Conservation (phyloP, 2,329 filamentous ascomycete genomes). For the Colletotrichum graminicola region DNA sequence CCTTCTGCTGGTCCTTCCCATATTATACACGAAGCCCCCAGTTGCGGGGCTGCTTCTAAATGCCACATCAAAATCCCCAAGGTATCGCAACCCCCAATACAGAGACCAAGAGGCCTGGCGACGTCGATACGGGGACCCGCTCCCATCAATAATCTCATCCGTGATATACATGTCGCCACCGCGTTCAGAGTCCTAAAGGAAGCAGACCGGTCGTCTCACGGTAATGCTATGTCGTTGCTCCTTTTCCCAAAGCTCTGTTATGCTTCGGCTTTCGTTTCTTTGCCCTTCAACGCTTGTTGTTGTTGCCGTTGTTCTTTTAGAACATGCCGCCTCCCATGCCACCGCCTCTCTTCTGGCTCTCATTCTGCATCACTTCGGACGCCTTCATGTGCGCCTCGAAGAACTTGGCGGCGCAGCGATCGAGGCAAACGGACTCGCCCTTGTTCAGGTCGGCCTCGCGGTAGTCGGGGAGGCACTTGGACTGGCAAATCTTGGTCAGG, state of each 20-base stretch:
- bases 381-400: slow-evolving; percentile 99
- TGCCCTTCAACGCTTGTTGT: neutral
- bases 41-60: slow-evolving; percentile 10
- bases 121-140: neutral
- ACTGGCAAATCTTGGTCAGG: slow-evolving; percentile 87
- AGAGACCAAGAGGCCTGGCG: neutral
- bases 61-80: neutral
- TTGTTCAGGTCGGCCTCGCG: slow-evolving; percentile 98
- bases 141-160: slow-evolving; percentile 12
- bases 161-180: slow-evolving; percentile 2
- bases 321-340: slow-evolving; percentile 63
- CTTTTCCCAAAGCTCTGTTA: neutral
- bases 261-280: neutral
- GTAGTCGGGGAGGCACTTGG: slow-evolving; percentile 97
- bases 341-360: slow-evolving; percentile 76
- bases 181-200: neutral
- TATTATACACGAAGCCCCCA: slow-evolving; percentile 25
- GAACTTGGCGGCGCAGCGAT: slow-evolving; percentile 97
- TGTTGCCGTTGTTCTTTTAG: slow-evolving; percentile 35
- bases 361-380: slow-evolving; percentile 93
- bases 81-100: neutral
- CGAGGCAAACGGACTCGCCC: slow-evolving; percentile 97
- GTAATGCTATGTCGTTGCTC: neutral
- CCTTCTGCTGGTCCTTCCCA: neutral
- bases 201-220: neutral